These are phyloP conservation scores for Penicillium fuscoglaucum DNA, from an alignment of 2,329 filamentous ascomycete genomes.

Conservation along the genomic window DNA sequence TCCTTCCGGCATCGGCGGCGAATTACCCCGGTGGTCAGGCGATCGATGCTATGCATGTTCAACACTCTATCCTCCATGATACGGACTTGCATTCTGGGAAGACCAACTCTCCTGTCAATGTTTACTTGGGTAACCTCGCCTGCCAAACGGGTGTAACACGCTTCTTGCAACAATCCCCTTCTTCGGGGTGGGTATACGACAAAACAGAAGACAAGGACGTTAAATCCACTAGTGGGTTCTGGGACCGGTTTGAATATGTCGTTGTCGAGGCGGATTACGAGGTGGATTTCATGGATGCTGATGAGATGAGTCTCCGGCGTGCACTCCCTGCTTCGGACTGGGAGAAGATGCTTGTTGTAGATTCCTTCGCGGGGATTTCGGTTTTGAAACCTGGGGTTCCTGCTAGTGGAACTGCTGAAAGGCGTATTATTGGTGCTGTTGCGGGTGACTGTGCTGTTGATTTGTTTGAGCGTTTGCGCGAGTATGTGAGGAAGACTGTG, in stretches of 20 bases:
- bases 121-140: slow-evolving; percentile 62
- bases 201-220: slow-evolving; percentile 56
- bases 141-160: slow-evolving; percentile 65
- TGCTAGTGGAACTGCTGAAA: slow-evolving; percentile 31
- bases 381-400: slow-evolving; percentile 48
- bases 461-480: slow-evolving; percentile 30
- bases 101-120: slow-evolving; percentile 15
- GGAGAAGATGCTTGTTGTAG: slow-evolving; percentile 52
- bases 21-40: slow-evolving; percentile 94
- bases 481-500: slow-evolving; percentile 29
- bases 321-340: slow-evolving; percentile 41
- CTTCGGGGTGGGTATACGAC: slow-evolving; percentile 56
- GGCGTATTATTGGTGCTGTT: slow-evolving; percentile 35
- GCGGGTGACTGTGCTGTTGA: slow-evolving; percentile 35
- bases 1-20: slow-evolving; percentile 77
- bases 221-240: slow-evolving; percentile 55
- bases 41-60: slow-evolving; percentile 50
- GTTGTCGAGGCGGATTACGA: slow-evolving; percentile 50
- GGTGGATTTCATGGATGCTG: slow-evolving; percentile 14
- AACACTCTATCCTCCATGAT: slow-evolving; percentile 18
- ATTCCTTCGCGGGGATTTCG: slow-evolving; percentile 53
- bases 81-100: not conserved
- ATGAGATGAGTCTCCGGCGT: slow-evolving; percentile 44
- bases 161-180: slow-evolving; percentile 51
- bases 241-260: slow-evolving; percentile 60